Base-by-base conservation (phyloP, 2,329 filamentous ascomycete species). In the Penicillium italicum region DNA sequence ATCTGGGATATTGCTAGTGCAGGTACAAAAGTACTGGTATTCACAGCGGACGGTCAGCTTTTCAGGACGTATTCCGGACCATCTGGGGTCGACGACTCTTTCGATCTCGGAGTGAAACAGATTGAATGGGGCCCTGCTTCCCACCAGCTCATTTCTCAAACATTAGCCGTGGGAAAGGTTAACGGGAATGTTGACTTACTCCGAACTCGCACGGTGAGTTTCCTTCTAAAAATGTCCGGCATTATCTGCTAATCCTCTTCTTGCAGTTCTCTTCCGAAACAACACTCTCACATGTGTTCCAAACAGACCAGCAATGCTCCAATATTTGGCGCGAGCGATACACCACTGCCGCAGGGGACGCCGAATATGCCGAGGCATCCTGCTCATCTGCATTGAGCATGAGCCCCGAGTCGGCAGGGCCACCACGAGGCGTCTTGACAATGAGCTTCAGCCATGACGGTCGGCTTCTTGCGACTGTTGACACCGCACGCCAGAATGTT, bases 41-140 rank as follows among this genome's bases (percentile, higher is more conserved):
- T 81, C 62, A 85, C 84, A 1, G 80, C 82, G 2, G 82, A 85
- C 62, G 84, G 82, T 1, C 77, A 85, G 59, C 72, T 80, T 4
- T 86, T 81, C 68, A 77, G 81, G 51, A 80, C 78, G 0, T 82
- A 81, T 58, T 72, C 72, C 4, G 76, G 77, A 5, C 65, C 68
- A 7, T 56, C 66, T 5, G 72, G 72, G 12, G 65, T 73, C 4
- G 71, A 72, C 44, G 67, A 64, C 22, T 68, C 75, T 4, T 66
- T 72, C 55, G 79, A 80, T 33, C 63, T 82, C 20, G 81, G 81
- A 0, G 75, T 82, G 31, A 80, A 76, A 64, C 75, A 72, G 5
- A 72, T 83, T 37, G 79, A 82, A 71, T 84, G 81, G 81, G 73
- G 77, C 30, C 76, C 80, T 18, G 68, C 73, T n/a, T 49, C 53